Conservation (phyloP, 2,329 filamentous ascomycete species). For the Fusarium abutilonis region DNA sequence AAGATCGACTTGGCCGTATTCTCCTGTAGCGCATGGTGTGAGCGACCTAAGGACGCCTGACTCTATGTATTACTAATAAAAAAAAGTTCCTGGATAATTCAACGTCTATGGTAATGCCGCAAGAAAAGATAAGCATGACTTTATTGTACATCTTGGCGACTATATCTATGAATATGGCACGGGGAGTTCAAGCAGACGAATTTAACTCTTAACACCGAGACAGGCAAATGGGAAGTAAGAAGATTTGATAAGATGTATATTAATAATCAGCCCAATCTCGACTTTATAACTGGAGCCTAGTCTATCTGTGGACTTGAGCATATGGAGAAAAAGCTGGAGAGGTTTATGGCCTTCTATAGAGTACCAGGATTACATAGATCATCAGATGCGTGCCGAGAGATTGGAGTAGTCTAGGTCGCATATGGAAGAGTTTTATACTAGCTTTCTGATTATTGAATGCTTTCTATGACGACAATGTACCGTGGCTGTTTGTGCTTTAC, state of each 20-base stretch:
- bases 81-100: not conserved
- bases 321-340: no score
- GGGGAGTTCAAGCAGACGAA: not conserved
- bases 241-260: slow-evolving; percentile 4
- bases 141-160: slow-evolving; percentile 5
- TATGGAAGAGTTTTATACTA: no score
- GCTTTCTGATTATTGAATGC: no score
- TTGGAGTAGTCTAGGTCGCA: no score
- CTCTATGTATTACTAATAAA: not conserved
- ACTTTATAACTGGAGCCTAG: not conserved
- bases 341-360: no score
- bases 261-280: not conserved
- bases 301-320: no score
- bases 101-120: slow-evolving; percentile 7
- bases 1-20: slow-evolving; percentile 1
- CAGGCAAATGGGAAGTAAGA: not conserved
- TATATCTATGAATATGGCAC: slow-evolving; percentile 11
- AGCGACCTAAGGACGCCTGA: not conserved
- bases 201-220: not conserved
- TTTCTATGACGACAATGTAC: no score
- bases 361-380: no score
- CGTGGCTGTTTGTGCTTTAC: no score
- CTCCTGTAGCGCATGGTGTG: slow-evolving; percentile 6
- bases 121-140: slow-evolving; percentile 1
- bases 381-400: no score